A percentile compares a stretch with the other conserved stretches of the same genome.
These are phyloP conservation scores for Diversispora epigaea DNA, from an alignment of 192 early-diverging fungal genomes.

Conservation along the genomic window DNA sequence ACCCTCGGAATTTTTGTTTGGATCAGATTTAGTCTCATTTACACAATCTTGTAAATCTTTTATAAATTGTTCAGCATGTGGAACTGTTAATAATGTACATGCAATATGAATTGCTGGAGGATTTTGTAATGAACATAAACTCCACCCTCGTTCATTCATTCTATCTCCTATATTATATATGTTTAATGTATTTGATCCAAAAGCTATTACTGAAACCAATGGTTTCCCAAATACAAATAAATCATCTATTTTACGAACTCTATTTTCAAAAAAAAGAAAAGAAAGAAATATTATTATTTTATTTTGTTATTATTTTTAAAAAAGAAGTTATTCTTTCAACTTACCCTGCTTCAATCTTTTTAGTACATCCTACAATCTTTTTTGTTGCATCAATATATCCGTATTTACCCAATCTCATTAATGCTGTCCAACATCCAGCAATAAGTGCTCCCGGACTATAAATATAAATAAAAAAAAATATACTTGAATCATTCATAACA, in stretches of 20 bases:
- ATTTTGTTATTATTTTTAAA: neutral
- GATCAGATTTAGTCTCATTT: conserved; percentile 63
- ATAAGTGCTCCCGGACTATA: conserved; percentile 82
- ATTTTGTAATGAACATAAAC: conserved; percentile 84
- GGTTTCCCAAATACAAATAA: conserved; percentile 87
- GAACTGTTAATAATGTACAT: conserved; percentile 79
- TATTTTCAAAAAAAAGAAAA: neutral
- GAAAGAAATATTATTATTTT: neutral
- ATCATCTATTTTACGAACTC: conserved; percentile 55
- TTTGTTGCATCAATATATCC: conserved; percentile 85
- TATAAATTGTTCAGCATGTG: conserved; percentile 69
- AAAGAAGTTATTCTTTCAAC: neutral
- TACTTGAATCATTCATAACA: too few species aligned
- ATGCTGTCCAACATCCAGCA: conserved; percentile 94
- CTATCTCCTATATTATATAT: conserved; percentile 84
- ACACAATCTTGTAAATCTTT: conserved; percentile 77
- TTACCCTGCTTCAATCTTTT: conserved; percentile 51
- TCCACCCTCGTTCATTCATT: conserved; percentile 80
- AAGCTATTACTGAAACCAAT: conserved; percentile 76
- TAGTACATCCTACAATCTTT: conserved; percentile 64
- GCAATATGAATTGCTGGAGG: conserved; percentile 89
- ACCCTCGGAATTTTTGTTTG: conserved; percentile 65
- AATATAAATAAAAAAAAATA: neutral
- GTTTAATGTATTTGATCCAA: conserved; percentile 72
- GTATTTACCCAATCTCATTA: conserved; percentile 81